Evolutionary conservation across 2,329 filamentous ascomycete genomes (phyloP).

Genomic region (Tolypocladium album): DNA sequence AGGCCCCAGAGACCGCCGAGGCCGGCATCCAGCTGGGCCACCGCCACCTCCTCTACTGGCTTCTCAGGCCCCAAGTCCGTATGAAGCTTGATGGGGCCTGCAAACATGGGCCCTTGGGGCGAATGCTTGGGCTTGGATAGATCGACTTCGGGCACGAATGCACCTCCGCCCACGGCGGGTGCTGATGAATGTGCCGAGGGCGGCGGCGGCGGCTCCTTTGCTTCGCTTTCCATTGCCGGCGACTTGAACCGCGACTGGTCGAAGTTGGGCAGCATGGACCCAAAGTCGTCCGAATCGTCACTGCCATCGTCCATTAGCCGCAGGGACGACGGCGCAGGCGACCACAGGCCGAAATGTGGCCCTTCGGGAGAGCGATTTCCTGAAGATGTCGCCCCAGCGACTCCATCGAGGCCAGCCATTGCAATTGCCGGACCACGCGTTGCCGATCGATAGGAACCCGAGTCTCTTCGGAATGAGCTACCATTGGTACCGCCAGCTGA

Average conservation of each 20-base stretch:
- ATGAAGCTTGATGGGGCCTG: constrained; percentile 24
- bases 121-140: constrained; percentile 6
- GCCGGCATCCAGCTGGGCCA: constrained; percentile 25
- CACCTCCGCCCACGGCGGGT: constrained; percentile 5
- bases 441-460: constrained; percentile 14
- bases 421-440: constrained; percentile 7
- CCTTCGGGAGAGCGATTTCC: constrained; percentile 11
- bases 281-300: constrained; percentile 37
- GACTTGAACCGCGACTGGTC: constrained; percentile 24
- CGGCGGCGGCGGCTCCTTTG: neutral
- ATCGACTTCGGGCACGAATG: neutral
- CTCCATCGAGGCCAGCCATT: constrained; percentile 5
- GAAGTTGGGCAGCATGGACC: constrained; percentile 42
- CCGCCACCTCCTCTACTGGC: constrained; percentile 17
- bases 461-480: constrained; percentile 17
- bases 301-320: constrained; percentile 35
- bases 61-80: constrained; percentile 19
- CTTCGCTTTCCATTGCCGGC: neutral
- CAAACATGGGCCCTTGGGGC: constrained; percentile 16
- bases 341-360: constrained; percentile 19
- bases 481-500: constrained; percentile 29
- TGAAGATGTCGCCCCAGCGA: constrained; percentile 6
- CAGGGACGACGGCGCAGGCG: constrained; percentile 25
- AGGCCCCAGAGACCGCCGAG: constrained; percentile 33
- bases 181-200: neutral